These are phyloP conservation scores for Xylaria longipes DNA, from an alignment of 495 filamentous ascomycete species.

Conservation along the genomic window DNA sequence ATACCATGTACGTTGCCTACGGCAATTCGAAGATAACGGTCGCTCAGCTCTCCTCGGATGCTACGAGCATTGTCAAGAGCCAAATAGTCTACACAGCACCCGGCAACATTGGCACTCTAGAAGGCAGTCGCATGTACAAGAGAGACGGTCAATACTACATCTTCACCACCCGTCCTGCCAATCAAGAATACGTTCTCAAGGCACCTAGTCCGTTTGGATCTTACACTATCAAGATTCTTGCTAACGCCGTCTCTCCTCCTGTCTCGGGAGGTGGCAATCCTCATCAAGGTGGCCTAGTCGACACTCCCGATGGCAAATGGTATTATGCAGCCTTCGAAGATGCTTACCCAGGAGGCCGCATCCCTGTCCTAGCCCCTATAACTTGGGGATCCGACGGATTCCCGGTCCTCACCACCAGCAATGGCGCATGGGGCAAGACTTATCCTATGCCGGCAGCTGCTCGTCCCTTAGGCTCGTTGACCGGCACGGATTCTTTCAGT, in stretches of 20 bases:
- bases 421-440: conserved; percentile 49
- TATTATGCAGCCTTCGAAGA: conserved; percentile 63
- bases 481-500: conserved; percentile 50
- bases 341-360: conserved; percentile 58
- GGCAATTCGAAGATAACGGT: conserved; percentile 55
- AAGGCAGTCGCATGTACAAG: conserved; percentile 63
- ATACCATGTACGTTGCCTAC: conserved; percentile 61
- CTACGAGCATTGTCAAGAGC: conserved; percentile 46
- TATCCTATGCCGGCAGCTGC: conserved; percentile 49
- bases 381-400: conserved; percentile 56
- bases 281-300: conserved; percentile 62
- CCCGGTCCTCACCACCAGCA: conserved; percentile 47
- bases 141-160: conserved; percentile 60
- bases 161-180: conserved; percentile 49
- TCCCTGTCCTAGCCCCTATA: conserved; percentile 62
- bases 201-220: conserved; percentile 51
- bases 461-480: conserved; percentile 27
- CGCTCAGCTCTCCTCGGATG: conserved; percentile 54
- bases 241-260: conserved; percentile 42
- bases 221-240: conserved; percentile 45
- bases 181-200: conserved; percentile 53
- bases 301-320: conserved; percentile 57
- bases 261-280: conserved; percentile 49
- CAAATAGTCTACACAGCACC: conserved; percentile 46
- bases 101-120: conserved; percentile 45